Conservation (phyloP, 2,329 filamentous ascomycete species). For the Fusarium tricinctum region DNA sequence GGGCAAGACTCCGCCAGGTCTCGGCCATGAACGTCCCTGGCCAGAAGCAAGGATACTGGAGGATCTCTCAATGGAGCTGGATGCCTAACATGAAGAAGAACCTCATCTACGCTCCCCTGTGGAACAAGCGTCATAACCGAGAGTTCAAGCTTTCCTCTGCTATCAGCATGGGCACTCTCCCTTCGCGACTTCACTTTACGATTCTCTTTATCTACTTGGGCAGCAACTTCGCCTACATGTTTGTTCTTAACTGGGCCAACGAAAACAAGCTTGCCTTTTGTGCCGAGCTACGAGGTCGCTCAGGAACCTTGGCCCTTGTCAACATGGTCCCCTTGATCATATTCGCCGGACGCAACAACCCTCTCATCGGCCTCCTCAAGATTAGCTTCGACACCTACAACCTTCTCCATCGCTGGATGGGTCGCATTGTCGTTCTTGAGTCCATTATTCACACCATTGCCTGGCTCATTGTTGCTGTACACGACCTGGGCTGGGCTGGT, state of each 20-base stretch:
- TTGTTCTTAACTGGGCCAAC: conserved; percentile 71
- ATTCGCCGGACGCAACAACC: conserved; percentile 93
- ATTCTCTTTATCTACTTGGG: conserved; percentile 69
- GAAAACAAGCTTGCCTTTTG: conserved; percentile 74
- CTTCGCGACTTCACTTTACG: conserved; percentile 73
- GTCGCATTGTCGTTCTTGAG: conserved; percentile 79
- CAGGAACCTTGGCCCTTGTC: conserved; percentile 84
- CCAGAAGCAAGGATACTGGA: conserved; percentile 72
- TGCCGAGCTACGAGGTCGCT: conserved; percentile 87
- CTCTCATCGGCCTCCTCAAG: conserved; percentile 82
- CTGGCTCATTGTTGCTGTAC: conserved; percentile 80
- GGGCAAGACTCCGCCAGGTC: conserved; percentile 70
- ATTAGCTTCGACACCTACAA: conserved; percentile 99
- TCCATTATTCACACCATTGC: conserved; percentile 76
- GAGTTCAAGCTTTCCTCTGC: conserved; percentile 74
- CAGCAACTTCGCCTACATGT: conserved; percentile 74
- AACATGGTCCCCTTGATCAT: conserved; percentile 95
- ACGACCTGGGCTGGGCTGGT: conserved; percentile 73
- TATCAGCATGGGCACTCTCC: conserved; percentile 72
- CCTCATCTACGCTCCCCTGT: conserved; percentile 71
- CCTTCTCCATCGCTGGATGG: conserved; percentile 78
- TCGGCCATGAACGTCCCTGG: conserved; percentile 68
- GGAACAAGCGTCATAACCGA: conserved; percentile 75
- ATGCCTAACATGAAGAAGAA: conserved; percentile 74
- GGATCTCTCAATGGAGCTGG: conserved; percentile 68